phyloP scores from a whole-genome alignment of 192 early-diverging fungal genomes.

The Oehlia diaphana region DNA sequence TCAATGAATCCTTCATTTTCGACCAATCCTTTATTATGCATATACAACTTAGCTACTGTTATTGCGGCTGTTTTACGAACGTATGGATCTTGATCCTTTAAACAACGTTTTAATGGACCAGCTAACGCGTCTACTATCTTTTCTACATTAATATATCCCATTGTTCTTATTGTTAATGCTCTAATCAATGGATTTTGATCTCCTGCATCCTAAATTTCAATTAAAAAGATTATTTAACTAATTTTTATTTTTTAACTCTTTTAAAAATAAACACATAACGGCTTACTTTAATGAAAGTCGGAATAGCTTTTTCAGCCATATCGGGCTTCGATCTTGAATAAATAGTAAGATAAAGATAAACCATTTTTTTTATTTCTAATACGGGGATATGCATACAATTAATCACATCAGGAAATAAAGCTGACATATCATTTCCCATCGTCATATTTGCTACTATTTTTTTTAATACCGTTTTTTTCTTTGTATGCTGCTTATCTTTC shows the following conservation, averaged over 20 bases:
- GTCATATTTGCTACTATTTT: constrained; percentile 99
- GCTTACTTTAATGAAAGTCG: constrained; percentile 79
- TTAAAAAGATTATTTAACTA: constrained; percentile 5
- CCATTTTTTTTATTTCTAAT: constrained; percentile 86
- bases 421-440: constrained; percentile 99
- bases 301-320: constrained; percentile 89
- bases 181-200: constrained; percentile 94
- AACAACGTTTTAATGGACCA: constrained; percentile 80
- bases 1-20: constrained; percentile 90
- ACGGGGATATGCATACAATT: constrained; percentile 88
- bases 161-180: constrained; percentile 93
- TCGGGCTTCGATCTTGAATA: constrained; percentile 93
- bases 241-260: background rate
- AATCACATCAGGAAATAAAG: constrained; percentile 90
- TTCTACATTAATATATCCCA: constrained; percentile 96
- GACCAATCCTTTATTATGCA: constrained; percentile 83
- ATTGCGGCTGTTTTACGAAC: constrained; percentile 96
- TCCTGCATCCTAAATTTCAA: constrained; percentile 69
- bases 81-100: constrained; percentile 91
- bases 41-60: constrained; percentile 90
- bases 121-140: constrained; percentile 83
- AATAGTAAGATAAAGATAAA: constrained; percentile 96
- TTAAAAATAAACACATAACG: background rate
- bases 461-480: constrained; percentile 84
- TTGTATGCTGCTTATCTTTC: constrained; percentile 75